Evolutionary conservation across 352 stramenopile species (phyloP).

Genomic region (Pythium angustatum): DNA sequence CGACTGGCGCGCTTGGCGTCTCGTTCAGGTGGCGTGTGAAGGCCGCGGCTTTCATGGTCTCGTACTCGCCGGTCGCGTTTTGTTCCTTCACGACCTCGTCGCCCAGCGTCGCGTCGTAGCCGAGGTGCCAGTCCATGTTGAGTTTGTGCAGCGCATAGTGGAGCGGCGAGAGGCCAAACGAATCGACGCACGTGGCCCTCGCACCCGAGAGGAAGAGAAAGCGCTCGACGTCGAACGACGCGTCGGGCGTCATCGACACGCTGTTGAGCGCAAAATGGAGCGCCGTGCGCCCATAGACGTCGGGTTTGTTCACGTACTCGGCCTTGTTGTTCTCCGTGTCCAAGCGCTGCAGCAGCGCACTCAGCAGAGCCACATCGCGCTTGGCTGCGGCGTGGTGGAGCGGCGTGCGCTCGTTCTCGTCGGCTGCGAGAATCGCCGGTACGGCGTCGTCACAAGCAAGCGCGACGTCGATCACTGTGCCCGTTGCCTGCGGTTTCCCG

Average conservation of each 20-base stretch:
- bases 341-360: slow-evolving; percentile 36
- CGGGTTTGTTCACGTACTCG: slow-evolving; percentile 44
- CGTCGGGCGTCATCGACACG: slow-evolving; percentile 60
- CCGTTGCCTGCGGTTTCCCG: no score
- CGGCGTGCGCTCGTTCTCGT: slow-evolving; percentile 46
- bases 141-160: slow-evolving; percentile 74
- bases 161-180: slow-evolving; percentile 55
- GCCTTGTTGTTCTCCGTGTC: slow-evolving; percentile 28
- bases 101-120: slow-evolving; percentile 34
- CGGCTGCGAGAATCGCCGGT: slow-evolving; percentile 46
- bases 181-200: slow-evolving; percentile 46
- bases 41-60: slow-evolving; percentile 40
- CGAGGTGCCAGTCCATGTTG: slow-evolving; percentile 59
- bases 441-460: slow-evolving; percentile 13
- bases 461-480: slow-evolving; percentile 11
- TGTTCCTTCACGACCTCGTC: slow-evolving; percentile 17
- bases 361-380: slow-evolving; percentile 57
- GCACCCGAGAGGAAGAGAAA: slow-evolving; percentile 61
- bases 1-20: slow-evolving; percentile 35
- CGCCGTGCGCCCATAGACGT: slow-evolving; percentile 51
- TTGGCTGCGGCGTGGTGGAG: slow-evolving; percentile 61
- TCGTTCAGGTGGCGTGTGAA: slow-evolving; percentile 31
- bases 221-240: slow-evolving; percentile 72
- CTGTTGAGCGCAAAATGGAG: slow-evolving; percentile 71
- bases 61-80: slow-evolving; percentile 36